A percentile compares a stretch with the other conserved stretches of the same genome.
phyloP scores from a whole-genome alignment of 2,329 filamentous ascomycete genomes.

The Cercospora citrullina region DNA sequence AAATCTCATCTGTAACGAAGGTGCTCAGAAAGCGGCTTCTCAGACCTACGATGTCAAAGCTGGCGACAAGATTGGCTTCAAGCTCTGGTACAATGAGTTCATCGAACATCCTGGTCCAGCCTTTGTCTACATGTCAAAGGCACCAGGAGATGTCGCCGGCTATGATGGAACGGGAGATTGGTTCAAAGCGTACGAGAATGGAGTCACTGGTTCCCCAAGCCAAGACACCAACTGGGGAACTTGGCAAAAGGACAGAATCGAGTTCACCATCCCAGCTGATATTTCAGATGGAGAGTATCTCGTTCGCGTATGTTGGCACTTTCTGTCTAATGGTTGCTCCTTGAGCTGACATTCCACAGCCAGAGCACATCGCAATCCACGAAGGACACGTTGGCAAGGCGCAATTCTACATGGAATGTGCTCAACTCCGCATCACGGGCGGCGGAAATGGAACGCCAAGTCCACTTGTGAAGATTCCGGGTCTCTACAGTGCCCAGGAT shows the following conservation, averaged over 20 bases:
- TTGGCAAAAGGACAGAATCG: constrained; percentile 21
- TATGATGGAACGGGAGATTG: constrained; percentile 26
- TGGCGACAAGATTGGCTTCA: constrained; percentile 25
- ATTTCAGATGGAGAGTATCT: constrained; percentile 8
- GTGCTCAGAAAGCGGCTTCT: constrained; percentile 17
- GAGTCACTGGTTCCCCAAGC: constrained; percentile 15
- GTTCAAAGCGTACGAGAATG: constrained; percentile 28
- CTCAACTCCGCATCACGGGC: constrained; percentile 26
- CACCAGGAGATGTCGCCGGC: constrained; percentile 20
- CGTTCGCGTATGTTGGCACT: too few species aligned
- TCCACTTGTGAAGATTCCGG: constrained; percentile 26
- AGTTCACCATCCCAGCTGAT: constrained; percentile 23
- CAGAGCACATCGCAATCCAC: constrained; percentile 27
- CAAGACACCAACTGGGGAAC: constrained; percentile 20
- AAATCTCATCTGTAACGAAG: constrained; percentile 16
- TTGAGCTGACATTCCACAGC: constrained; percentile 2
- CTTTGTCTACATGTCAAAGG: constrained; percentile 27
- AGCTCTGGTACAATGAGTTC: constrained; percentile 19
- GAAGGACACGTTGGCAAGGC: constrained; percentile 24
- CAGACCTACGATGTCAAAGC: constrained; percentile 23
- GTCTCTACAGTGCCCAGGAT: constrained; percentile 28
- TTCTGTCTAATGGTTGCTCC: too few species aligned
- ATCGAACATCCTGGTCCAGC: constrained; percentile 28
- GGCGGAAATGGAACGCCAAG: constrained; percentile 24
- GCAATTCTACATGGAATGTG: constrained; percentile 26